phyloP scores from a whole-genome alignment of 2,329 filamentous ascomycete species.

The Pyricularia grisea region DNA sequence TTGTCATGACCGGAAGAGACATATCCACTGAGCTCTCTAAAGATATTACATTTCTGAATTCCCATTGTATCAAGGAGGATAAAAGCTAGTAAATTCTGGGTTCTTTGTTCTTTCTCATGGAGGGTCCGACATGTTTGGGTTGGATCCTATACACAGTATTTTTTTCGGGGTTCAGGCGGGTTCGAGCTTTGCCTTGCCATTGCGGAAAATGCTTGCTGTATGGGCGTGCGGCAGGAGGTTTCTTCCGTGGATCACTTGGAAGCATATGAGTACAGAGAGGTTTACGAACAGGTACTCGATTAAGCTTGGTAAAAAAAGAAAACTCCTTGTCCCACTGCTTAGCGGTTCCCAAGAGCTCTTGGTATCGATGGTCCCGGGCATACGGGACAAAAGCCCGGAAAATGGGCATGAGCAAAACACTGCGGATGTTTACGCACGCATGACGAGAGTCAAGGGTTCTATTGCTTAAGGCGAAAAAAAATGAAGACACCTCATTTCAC shows the following conservation, averaged over 20 bases:
- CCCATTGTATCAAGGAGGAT: background rate
- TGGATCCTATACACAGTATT: background rate
- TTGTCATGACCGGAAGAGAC: background rate
- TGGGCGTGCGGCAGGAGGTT: too few species aligned
- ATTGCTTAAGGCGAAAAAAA: background rate
- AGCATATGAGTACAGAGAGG: too few species aligned
- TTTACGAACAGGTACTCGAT: too few species aligned
- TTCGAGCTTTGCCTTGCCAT: background rate
- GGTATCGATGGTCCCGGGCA: too few species aligned
- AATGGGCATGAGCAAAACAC: too few species aligned
- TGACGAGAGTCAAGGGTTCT: background rate
- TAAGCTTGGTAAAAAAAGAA: too few species aligned
- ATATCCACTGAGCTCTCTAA: background rate
- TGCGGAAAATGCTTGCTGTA: background rate
- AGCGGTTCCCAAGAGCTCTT: too few species aligned
- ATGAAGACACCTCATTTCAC: background rate
- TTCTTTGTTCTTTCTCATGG: background rate
- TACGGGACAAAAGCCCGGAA: too few species aligned
- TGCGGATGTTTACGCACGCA: background rate
- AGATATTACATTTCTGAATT: background rate
- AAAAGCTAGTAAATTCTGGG: background rate
- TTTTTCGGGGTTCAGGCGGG: too few species aligned
- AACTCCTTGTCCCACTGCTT: too few species aligned
- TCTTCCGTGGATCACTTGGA: too few species aligned
- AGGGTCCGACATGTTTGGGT: background rate